Conservation (phyloP, 2,329 filamentous ascomycete genomes). For the Pseudopithomyces chartarum region DNA sequence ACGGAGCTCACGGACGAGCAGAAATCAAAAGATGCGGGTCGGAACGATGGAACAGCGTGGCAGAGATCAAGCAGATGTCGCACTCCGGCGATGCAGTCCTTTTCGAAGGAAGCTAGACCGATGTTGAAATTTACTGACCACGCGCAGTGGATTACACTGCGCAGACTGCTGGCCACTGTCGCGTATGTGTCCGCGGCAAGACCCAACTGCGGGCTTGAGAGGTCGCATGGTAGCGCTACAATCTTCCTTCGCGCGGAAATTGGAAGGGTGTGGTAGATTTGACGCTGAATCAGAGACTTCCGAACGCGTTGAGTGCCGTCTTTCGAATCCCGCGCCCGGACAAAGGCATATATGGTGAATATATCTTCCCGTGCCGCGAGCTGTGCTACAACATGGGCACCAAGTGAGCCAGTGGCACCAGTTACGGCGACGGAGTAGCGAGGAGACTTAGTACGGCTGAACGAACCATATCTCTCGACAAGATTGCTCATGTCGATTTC, state of each 20-base stretch:
- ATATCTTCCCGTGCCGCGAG: slow-evolving; percentile 35
- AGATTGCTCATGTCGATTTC: slow-evolving; percentile 52
- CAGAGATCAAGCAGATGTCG: slow-evolving; percentile 51
- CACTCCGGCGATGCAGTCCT: slow-evolving; percentile 52
- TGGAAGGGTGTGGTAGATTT: slow-evolving; percentile 40
- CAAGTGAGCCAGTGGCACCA: slow-evolving; percentile 69
- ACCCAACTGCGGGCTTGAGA: slow-evolving; percentile 49
- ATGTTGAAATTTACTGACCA: slow-evolving; percentile 65
- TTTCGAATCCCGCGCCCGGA: slow-evolving; percentile 50
- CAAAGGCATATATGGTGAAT: slow-evolving; percentile 57
- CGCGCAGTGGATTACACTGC: slow-evolving; percentile 56
- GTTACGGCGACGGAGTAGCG: slow-evolving; percentile 50
- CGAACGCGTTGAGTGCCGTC: slow-evolving; percentile 43
- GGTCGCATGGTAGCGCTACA: slow-evolving; percentile 44
- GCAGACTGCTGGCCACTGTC: slow-evolving; percentile 29
- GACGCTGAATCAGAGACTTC: slow-evolving; percentile 43
- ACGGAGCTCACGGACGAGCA: slow-evolving; percentile 54
- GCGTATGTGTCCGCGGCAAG: slow-evolving; percentile 31
- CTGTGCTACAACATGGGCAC: slow-evolving; percentile 60
- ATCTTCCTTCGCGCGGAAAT: slow-evolving; percentile 32
- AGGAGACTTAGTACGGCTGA: slow-evolving; percentile 19
- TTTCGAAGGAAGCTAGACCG: slow-evolving; percentile 55
- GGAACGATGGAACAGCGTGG: slow-evolving; percentile 34
- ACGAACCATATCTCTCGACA: slow-evolving; percentile 51
- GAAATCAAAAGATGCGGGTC: slow-evolving; percentile 51